A percentile compares a stretch with the other conserved stretches of the same genome.
These are phyloP conservation scores for Psilocybe mexicana DNA, from an alignment of 1,284 basidiomycete species.

Conservation along the genomic window DNA sequence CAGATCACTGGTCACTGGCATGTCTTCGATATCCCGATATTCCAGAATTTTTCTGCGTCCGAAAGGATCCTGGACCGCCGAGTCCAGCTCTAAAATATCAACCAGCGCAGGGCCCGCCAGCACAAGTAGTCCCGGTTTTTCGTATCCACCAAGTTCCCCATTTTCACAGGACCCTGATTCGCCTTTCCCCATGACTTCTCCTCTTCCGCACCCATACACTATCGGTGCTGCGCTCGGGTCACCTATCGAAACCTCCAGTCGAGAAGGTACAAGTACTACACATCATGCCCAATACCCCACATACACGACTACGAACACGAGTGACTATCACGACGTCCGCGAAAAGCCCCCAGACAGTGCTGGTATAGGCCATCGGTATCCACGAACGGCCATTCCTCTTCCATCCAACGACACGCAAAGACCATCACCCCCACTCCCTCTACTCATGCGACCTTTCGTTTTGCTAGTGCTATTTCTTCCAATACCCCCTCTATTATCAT, in stretches of 20 bases:
- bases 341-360: slow-evolving; percentile 14
- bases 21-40: slow-evolving; percentile 15
- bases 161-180: slow-evolving; percentile 13
- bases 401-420: slow-evolving; percentile 2
- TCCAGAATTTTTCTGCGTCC: slow-evolving; percentile 22
- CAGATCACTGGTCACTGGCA: too few species aligned
- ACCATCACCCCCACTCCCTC: slow-evolving; percentile 12
- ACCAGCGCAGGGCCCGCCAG: slow-evolving; percentile 16
- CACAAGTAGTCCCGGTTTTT: slow-evolving; percentile 18
- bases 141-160: slow-evolving; percentile 19
- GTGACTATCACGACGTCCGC: slow-evolving; percentile 7
- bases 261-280: slow-evolving; percentile 1
- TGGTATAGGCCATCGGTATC: slow-evolving; percentile 8
- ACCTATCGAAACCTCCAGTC: slow-evolving; percentile 6
- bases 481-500: slow-evolving; percentile 31
- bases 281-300: slow-evolving; percentile 8
- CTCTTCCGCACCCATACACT: slow-evolving; percentile 22
- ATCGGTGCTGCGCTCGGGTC: slow-evolving; percentile 18
- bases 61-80: slow-evolving; percentile 18
- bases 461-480: slow-evolving; percentile 33
- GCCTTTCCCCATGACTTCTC: slow-evolving; percentile 15
- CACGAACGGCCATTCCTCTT: slow-evolving; percentile 3
- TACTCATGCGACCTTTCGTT: slow-evolving; percentile 16
- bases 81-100: slow-evolving; percentile 15
- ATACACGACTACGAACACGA: slow-evolving; percentile 2